Evolutionary conservation across 768 basidiomycete genomes (phyloP).

Genomic region (Naganishia antarctica): DNA sequence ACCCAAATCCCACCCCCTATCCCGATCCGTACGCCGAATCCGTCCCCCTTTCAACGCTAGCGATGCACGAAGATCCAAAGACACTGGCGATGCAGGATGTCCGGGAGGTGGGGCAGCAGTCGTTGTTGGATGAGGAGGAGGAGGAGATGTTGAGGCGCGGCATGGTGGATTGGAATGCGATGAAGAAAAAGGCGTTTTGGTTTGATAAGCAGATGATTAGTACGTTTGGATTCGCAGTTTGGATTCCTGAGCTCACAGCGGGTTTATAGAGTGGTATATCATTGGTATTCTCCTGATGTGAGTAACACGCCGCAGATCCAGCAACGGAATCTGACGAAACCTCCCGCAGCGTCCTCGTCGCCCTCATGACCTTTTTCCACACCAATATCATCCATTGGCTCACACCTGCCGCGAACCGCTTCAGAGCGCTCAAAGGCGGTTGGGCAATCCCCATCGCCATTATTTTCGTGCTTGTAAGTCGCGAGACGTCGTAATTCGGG

Average conservation of each 20-base stretch:
- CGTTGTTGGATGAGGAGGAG: slow-evolving; percentile 33
- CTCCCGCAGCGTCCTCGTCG: slow-evolving; percentile 51
- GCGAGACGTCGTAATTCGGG: no score
- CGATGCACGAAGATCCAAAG: no score
- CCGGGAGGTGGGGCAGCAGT: slow-evolving; percentile 19
- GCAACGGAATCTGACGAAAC: neutral
- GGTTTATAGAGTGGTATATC: slow-evolving; percentile 48
- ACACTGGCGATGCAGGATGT: no score
- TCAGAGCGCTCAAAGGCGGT: slow-evolving; percentile 50
- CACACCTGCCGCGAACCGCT: slow-evolving; percentile 57
- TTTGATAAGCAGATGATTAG: slow-evolving; percentile 42
- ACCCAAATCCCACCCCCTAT: no score
- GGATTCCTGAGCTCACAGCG: slow-evolving; percentile 2
- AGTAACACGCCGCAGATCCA: neutral
- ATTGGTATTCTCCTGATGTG: slow-evolving; percentile 33
- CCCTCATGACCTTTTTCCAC: slow-evolving; percentile 62
- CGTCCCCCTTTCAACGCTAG: no score
- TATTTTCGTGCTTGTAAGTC: slow-evolving; percentile 61
- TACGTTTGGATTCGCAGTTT: slow-evolving; percentile 18
- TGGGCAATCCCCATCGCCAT: slow-evolving; percentile 73
- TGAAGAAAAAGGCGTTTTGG: slow-evolving; percentile 43
- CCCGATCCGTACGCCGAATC: no score
- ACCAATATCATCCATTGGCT: slow-evolving; percentile 68
- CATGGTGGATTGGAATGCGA: slow-evolving; percentile 41
- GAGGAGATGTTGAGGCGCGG: slow-evolving; percentile 37